Evolutionary conservation across 2,329 filamentous ascomycete genomes (phyloP).

Genomic region (Claviceps digitariae): DNA sequence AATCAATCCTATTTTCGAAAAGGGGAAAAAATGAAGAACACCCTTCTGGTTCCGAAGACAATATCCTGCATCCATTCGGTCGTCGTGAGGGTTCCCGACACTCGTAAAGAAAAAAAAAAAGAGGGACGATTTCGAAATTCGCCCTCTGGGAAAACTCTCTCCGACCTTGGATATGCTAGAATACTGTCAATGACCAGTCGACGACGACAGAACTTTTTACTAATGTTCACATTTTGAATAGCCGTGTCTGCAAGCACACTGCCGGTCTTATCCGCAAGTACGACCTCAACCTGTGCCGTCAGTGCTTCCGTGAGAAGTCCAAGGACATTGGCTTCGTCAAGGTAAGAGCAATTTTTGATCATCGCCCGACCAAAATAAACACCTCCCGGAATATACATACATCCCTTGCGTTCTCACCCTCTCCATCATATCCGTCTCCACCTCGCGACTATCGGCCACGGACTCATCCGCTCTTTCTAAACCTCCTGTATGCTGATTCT

Average conservation of each 20-base stretch:
- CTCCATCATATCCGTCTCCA: too few species aligned
- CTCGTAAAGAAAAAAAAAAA: neutral
- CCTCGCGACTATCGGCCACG: neutral
- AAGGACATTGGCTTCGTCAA: constrained; percentile 62
- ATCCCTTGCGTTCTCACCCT: too few species aligned
- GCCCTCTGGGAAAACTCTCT: neutral
- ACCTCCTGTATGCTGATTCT: neutral
- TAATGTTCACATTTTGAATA: constrained; percentile 14
- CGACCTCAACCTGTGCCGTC: constrained; percentile 79
- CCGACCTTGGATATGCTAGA: neutral
- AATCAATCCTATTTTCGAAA: neutral
- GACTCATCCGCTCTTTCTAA: neutral
- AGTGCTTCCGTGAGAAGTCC: constrained; percentile 65
- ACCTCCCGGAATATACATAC: neutral
- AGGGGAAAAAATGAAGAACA: neutral
- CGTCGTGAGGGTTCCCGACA: neutral
- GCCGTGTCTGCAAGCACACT: constrained; percentile 72
- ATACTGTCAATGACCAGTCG: neutral
- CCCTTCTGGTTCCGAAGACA: neutral
- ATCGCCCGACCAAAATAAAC: neutral
- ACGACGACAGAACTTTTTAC: neutral
- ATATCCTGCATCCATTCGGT: neutral
- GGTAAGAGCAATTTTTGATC: constrained; percentile 26
- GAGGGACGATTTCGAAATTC: neutral
- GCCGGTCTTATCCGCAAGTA: constrained; percentile 99